These are phyloP conservation scores for Aechmea fasciata DNA, from an alignment of 176 grass and related monocot species.

Conservation along the genomic window DNA sequence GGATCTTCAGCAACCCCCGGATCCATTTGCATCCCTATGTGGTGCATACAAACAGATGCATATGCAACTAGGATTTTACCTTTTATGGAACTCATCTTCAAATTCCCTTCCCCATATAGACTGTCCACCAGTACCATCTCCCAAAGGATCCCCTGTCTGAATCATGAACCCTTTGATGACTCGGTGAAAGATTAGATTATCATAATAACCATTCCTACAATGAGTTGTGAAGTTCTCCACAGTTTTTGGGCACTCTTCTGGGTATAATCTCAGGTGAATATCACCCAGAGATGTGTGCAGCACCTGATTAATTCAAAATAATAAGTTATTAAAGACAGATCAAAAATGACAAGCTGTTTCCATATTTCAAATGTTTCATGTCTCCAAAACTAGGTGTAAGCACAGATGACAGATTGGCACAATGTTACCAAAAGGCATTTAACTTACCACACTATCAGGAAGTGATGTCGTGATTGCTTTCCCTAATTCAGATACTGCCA, in stretches of 20 bases:
- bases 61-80: constrained; percentile 21
- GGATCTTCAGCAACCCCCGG: neutral
- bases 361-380: neutral
- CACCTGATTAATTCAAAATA: constrained; percentile 35
- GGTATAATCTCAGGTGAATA: constrained; percentile 85
- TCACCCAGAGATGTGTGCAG: constrained; percentile 95
- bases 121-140: constrained; percentile 95
- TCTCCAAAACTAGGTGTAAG: neutral
- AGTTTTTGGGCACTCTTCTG: constrained; percentile 98
- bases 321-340: neutral
- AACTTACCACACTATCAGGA: constrained; percentile 80
- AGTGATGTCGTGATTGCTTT: constrained; percentile 78
- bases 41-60: neutral
- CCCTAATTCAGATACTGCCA: constrained; percentile 81
- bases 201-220: constrained; percentile 93
- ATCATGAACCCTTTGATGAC: constrained; percentile 98
- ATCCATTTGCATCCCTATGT: neutral
- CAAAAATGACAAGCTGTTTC: neutral
- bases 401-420: neutral
- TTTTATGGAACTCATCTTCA: constrained; percentile 98
- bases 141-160: constrained; percentile 94
- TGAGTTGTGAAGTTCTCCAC: constrained; percentile 99
- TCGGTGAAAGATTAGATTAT: constrained; percentile 96
- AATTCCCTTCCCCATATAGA: constrained; percentile 98
- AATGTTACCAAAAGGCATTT: constrained; percentile 1